Base-by-base conservation (phyloP, 306 rosid genomes). In the Parietaria judaica region DNA sequence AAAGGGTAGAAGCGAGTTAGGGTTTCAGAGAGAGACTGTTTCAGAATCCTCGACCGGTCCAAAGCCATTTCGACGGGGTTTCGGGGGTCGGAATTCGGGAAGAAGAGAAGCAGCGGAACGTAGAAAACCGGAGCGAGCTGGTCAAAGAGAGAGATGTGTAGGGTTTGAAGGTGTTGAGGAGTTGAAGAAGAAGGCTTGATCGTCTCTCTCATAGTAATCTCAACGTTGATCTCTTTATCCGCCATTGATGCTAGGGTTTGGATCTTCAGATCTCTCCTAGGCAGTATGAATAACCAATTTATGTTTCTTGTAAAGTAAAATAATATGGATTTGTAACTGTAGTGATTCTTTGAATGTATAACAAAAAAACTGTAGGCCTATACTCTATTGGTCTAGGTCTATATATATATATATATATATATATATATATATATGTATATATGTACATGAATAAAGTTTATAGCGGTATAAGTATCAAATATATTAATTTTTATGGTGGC, bases 121-220 rank as follows among this genome's bases (percentile, higher is more conserved):
- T 54, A 36, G 8, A 59, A 0, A n/a, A 11, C 54, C 8, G 66
- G 47, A 36, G 60, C 3, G 4, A 61, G 14, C 36, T 70, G 80
- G 45, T 76, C 63, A 5, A 76, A 13, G 6, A 56, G 4, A 41
- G 72, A 66, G 46, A 70, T 43, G 5, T 61, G 14, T 38, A 36
- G 15, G 39, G 2, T 73, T 17, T 1, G 43, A 0, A 54, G 72
- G 16, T 72, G 49, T 3, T 53, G 12, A 31, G 81, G 78, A 11
- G 66, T 64, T n/a, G 81, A 74, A 36, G 81, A 67, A 3, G 70
- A 58, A 11, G 77, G 81, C 36, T 56, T 72, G 17, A 67, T 59
- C 38, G 7, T 53, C 17, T 76, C 71, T 52, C 41, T 53, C 23
- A 36, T 56, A 3, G 65, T 14, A 14, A 71, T 36, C 41, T 71